Evolutionary conservation across 2,329 filamentous ascomycete species (phyloP).

Genomic region (Xylariaceae sp.): DNA sequence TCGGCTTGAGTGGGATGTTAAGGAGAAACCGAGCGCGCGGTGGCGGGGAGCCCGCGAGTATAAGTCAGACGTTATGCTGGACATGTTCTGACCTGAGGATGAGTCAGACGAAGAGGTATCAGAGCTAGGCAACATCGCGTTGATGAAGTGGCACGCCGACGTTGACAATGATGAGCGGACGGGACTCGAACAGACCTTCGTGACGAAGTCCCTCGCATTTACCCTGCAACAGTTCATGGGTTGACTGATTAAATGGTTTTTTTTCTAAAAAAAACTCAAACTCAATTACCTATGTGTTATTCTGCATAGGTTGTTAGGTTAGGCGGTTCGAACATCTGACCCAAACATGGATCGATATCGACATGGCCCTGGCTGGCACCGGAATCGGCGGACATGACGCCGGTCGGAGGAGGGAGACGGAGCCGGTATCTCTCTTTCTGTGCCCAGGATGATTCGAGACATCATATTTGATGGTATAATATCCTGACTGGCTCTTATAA

Average conservation of each 20-base stretch:
- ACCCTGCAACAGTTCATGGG: conserved; percentile 10
- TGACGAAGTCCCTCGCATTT: conserved; percentile 20
- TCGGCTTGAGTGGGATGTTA: conserved; percentile 23
- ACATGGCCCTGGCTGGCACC: too few species aligned
- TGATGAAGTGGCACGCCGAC: conserved; percentile 15
- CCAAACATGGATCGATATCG: too few species aligned
- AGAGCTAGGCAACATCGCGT: neutral
- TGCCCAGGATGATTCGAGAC: too few species aligned
- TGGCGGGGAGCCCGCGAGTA: conserved; percentile 24
- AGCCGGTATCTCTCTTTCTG: too few species aligned
- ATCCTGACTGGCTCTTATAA: too few species aligned
- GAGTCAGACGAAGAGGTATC: neutral
- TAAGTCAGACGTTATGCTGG: conserved; percentile 12
- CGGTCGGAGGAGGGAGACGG: too few species aligned
- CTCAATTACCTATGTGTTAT: too few species aligned
- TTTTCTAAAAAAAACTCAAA: too few species aligned
- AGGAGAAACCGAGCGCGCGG: conserved; percentile 12
- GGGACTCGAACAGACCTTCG: conserved; percentile 18
- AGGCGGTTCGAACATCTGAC: too few species aligned
- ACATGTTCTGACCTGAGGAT: conserved; percentile 7
- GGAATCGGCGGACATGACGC: too few species aligned
- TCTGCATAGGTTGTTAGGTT: too few species aligned
- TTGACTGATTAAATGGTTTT: neutral
- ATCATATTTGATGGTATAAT: too few species aligned
- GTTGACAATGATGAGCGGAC: neutral